phyloP scores from a whole-genome alignment of 192 early-diverging fungal genomes.

The Entomortierella lignicola region DNA sequence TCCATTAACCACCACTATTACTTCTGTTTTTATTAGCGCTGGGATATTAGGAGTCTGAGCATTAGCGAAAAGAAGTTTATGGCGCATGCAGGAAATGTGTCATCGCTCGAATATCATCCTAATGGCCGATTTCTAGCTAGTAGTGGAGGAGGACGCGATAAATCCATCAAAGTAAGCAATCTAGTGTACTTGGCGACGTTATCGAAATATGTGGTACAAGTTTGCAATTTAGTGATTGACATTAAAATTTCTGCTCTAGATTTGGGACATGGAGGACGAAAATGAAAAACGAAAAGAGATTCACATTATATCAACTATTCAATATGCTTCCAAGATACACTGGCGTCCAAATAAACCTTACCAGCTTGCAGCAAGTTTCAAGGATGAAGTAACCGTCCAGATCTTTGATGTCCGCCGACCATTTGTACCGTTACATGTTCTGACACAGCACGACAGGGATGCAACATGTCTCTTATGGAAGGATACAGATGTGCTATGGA shows the following conservation, averaged over 20 bases:
- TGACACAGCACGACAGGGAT: conserved; percentile 76
- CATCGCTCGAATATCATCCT: conserved; percentile 83
- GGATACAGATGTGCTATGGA: conserved; percentile 69
- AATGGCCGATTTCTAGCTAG: conserved; percentile 76
- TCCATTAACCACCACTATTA: too few species aligned
- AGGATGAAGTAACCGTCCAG: conserved; percentile 71
- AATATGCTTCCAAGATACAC: conserved; percentile 71
- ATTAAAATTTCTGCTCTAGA: conserved; percentile 33
- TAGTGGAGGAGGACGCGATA: conserved; percentile 83
- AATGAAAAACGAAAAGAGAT: conserved; percentile 69
- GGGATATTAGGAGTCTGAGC: conserved; percentile 79
- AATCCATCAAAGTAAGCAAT: conserved; percentile 72
- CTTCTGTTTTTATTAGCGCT: too few species aligned
- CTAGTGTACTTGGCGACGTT: background rate
- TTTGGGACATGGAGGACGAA: conserved; percentile 79
- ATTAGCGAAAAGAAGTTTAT: conserved; percentile 71
- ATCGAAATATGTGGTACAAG: background rate
- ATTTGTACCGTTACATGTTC: conserved; percentile 71
- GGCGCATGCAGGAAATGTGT: conserved; percentile 77
- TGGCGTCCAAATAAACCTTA: conserved; percentile 77
- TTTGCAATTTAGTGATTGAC: background rate
- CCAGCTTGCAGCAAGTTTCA: conserved; percentile 79
- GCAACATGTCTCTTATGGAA: conserved; percentile 81
- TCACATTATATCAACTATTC: conserved; percentile 73
- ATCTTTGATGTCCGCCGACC: conserved; percentile 79